These are phyloP conservation scores for Clonostachys byssicola DNA, from an alignment of 2,329 filamentous ascomycete species.

Conservation along the genomic window DNA sequence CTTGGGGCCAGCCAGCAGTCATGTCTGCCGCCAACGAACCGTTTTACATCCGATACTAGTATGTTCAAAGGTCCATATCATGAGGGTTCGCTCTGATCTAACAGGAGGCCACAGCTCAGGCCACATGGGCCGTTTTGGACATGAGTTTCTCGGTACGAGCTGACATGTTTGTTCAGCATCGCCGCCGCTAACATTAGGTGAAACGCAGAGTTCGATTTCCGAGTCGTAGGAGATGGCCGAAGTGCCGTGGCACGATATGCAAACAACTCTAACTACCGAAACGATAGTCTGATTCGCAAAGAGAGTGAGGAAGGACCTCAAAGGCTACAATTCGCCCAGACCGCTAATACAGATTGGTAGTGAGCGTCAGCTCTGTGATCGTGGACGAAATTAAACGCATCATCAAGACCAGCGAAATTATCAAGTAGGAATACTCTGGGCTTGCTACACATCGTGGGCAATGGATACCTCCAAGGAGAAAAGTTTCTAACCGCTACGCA, in stretches of 20 bases:
- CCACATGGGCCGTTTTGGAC: slow-evolving; percentile 94
- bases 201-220: slow-evolving; percentile 87
- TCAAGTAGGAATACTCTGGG: slow-evolving; percentile 64
- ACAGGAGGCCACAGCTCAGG: slow-evolving; percentile 66
- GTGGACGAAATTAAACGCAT: slow-evolving; percentile 96
- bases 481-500: slow-evolving; percentile 1
- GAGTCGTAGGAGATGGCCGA: slow-evolving; percentile 85
- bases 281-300: slow-evolving; percentile 98
- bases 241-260: slow-evolving; percentile 95
- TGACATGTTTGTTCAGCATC: not conserved
- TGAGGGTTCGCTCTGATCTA: not conserved
- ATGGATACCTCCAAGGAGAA: not conserved
- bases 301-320: slow-evolving; percentile 68
- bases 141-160: slow-evolving; percentile 84
- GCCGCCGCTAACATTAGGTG: not conserved
- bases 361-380: slow-evolving; percentile 91
- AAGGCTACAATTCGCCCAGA: not conserved
- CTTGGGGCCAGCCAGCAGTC: slow-evolving; percentile 5
- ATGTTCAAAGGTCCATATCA: slow-evolving; percentile 30
- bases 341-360: slow-evolving; percentile 36
- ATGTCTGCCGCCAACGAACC: slow-evolving; percentile 72
- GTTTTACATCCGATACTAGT: slow-evolving; percentile 99
- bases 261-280: slow-evolving; percentile 99
- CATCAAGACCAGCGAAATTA: slow-evolving; percentile 94
- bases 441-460: not conserved